Conservation (phyloP, 208 protist species). For the Leishmania aethiopica region DNA sequence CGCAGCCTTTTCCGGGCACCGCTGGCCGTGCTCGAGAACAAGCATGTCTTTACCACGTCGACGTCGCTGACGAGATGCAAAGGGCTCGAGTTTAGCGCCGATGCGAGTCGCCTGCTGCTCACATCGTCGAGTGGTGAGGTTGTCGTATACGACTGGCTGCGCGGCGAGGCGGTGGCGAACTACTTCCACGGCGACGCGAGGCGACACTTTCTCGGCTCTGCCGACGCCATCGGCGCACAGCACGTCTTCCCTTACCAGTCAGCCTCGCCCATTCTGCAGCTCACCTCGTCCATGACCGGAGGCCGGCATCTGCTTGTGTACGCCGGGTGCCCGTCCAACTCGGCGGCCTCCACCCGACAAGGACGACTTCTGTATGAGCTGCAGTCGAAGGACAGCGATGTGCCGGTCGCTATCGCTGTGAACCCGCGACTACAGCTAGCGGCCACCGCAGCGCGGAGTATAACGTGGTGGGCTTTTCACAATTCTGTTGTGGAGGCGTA, state of each 20-base stretch:
- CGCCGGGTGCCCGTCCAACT: slow-evolving; percentile 8
- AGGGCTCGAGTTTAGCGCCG: slow-evolving; percentile 47
- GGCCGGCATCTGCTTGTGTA: slow-evolving; percentile 84
- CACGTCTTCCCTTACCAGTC: slow-evolving; percentile 52
- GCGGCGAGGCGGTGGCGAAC: slow-evolving; percentile 28
- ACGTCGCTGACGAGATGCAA: slow-evolving; percentile 49
- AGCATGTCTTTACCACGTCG: slow-evolving; percentile 46
- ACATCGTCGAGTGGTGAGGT: slow-evolving; percentile 74
- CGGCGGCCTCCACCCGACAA: slow-evolving; percentile 8
- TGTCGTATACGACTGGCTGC: slow-evolving; percentile 48
- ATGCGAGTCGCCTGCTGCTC: slow-evolving; percentile 47
- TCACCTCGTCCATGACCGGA: slow-evolving; percentile 55
- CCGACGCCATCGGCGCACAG: slow-evolving; percentile 64
- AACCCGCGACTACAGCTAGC: slow-evolving; percentile 69
- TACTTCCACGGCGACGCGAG: slow-evolving; percentile 69
- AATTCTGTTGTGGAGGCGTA: slow-evolving; percentile 5
- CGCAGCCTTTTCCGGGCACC: slow-evolving; percentile 45
- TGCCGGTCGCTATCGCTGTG: slow-evolving; percentile 63
- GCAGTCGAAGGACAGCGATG: slow-evolving; percentile 81
- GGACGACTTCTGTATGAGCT: slow-evolving; percentile 65
- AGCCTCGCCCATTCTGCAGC: slow-evolving; percentile 56
- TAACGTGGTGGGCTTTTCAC: slow-evolving; percentile 87
- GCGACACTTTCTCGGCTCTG: slow-evolving; percentile 62
- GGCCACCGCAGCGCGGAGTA: slow-evolving; percentile 63
- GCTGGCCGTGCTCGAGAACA: slow-evolving; percentile 42